Percentiles rank a stretch among this genome's conserved stretches.
Conservation (phyloP, 2,329 filamentous ascomycete genomes). For the Chrysoporthe cubensis region DNA sequence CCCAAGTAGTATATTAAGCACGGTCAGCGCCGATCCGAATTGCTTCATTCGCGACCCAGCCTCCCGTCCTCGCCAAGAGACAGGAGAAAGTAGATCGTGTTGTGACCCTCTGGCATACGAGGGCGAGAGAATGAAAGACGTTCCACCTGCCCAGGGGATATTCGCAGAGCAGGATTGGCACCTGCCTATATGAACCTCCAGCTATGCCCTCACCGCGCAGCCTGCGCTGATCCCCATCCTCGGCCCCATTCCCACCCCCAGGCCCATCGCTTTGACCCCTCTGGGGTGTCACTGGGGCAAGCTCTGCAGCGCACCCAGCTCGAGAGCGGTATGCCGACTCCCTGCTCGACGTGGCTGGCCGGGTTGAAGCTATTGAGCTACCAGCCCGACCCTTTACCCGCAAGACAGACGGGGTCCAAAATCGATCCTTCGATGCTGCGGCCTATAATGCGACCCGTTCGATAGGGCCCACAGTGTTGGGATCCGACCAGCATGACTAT, state of each 20-base stretch:
- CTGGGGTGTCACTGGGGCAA: background rate
- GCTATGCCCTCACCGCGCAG: background rate
- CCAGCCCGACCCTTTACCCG: background rate
- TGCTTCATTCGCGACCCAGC: background rate
- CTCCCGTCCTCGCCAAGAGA: background rate
- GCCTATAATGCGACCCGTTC: slow-evolving; percentile 27
- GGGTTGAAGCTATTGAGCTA: background rate
- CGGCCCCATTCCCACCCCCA: background rate
- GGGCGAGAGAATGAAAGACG: too few species aligned
- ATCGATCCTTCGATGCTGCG: slow-evolving; percentile 22
- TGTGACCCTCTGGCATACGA: background rate
- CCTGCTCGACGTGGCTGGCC: background rate
- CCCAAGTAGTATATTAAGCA: background rate
- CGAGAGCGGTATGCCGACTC: background rate
- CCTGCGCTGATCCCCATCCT: background rate
- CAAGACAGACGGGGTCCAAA: background rate
- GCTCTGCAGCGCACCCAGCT: background rate
- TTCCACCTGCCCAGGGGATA: background rate
- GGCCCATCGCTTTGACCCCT: background rate
- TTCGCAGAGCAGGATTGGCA: background rate
- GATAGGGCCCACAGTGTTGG: slow-evolving; percentile 26
- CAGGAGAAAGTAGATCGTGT: background rate
- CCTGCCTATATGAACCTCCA: background rate
- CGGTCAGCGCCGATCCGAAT: background rate
- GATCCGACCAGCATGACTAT: slow-evolving; percentile 17